Conservation (phyloP, 2,329 filamentous ascomycete species). For the Paraphoma sp. region DNA sequence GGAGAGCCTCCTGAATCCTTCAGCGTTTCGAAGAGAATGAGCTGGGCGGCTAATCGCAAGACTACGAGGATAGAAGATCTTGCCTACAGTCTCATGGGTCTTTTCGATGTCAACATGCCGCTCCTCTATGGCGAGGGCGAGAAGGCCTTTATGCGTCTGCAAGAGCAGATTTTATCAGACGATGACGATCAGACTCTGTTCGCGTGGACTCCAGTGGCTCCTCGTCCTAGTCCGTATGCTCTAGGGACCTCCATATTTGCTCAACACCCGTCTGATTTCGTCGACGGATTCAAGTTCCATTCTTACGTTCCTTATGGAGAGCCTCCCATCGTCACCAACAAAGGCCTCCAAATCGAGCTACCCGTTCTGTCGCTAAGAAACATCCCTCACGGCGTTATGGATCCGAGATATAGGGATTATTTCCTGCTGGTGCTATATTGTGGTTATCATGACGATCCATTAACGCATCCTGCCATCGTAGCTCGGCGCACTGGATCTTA, state of each 20-base stretch:
- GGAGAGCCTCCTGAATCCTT: background rate
- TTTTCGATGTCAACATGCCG: constrained; percentile 29
- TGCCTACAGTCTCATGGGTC: constrained; percentile 31
- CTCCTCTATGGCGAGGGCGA: constrained; percentile 39
- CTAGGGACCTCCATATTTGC: constrained; percentile 6
- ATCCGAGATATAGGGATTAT: background rate
- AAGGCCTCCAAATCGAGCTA: constrained; percentile 7
- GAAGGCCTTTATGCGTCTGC: constrained; percentile 26
- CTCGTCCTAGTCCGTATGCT: background rate
- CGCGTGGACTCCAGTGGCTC: constrained; percentile 5
- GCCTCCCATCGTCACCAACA: constrained; percentile 4
- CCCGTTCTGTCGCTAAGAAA: background rate
- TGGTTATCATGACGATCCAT: background rate
- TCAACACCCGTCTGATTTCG: background rate
- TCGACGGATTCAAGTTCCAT: background rate
- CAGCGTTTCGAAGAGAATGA: constrained; percentile 4
- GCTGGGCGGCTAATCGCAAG: constrained; percentile 6
- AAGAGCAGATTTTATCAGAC: constrained; percentile 25
- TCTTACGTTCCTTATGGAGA: background rate
- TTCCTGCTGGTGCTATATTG: background rate
- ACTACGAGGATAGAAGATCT: constrained; percentile 27
- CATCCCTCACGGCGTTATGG: too few relatives aligned
- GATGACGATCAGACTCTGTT: constrained; percentile 19
- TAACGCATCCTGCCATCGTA: background rate
- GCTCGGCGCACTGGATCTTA: background rate